phyloP scores from a whole-genome alignment of 192 early-diverging fungal genomes.

The Podila epicladia region DNA sequence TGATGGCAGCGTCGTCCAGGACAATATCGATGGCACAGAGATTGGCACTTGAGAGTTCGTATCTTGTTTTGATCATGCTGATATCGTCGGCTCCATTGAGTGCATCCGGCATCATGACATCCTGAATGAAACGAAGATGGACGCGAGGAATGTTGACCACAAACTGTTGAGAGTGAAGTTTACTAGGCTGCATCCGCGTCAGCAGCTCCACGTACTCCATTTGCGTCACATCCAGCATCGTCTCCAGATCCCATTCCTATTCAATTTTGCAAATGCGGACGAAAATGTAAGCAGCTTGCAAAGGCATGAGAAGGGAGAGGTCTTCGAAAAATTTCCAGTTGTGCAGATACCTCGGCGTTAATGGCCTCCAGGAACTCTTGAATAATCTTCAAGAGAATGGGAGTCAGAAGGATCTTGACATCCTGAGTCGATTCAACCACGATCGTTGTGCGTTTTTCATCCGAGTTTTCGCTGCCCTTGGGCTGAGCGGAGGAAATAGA shows the following conservation, averaged over 20 bases:
- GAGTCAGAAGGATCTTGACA: constrained; percentile 70
- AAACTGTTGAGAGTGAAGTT: constrained; percentile 61
- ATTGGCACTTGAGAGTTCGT: constrained; percentile 66
- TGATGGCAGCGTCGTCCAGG: constrained; percentile 59
- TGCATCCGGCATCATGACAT: constrained; percentile 72
- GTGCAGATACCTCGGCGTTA: constrained; percentile 56
- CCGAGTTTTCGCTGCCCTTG: constrained; percentile 31
- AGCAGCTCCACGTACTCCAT: constrained; percentile 69
- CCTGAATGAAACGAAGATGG: constrained; percentile 76
- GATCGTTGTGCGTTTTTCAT: constrained; percentile 58
- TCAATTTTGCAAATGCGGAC: neutral
- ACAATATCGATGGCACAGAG: constrained; percentile 73
- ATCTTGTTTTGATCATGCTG: constrained; percentile 61
- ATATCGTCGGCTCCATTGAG: constrained; percentile 58
- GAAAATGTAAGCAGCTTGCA: neutral
- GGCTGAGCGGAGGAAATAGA: constrained; percentile 28
- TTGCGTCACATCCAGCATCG: constrained; percentile 73
- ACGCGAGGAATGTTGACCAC: constrained; percentile 62
- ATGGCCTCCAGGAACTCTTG: constrained; percentile 70
- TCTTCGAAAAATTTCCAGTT: too few relatives aligned
- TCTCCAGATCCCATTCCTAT: constrained; percentile 71
- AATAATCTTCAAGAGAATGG: constrained; percentile 73
- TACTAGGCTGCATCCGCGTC: constrained; percentile 58
- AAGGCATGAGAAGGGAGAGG: neutral
- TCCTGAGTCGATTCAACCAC: constrained; percentile 62